phyloP scores from a whole-genome alignment of 2,329 filamentous ascomycete genomes.

The Emydomyces testavorans region DNA sequence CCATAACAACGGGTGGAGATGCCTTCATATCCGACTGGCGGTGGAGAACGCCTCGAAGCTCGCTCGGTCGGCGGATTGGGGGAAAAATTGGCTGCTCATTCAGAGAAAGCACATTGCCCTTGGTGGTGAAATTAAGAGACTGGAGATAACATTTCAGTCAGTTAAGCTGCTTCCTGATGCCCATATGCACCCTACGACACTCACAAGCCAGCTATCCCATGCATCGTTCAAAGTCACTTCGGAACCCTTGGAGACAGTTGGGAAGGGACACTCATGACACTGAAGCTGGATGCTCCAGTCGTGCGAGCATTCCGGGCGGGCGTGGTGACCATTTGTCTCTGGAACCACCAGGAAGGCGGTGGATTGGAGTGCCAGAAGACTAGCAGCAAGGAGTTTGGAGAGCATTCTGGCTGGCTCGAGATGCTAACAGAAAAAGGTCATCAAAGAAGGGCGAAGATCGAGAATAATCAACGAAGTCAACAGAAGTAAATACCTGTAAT shows the following conservation, averaged over 20 bases:
- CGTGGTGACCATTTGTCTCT: slow-evolving; percentile 12
- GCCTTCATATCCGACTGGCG: slow-evolving; percentile 28
- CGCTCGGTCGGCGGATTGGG: slow-evolving; percentile 20
- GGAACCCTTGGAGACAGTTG: slow-evolving; percentile 23
- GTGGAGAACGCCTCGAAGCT: slow-evolving; percentile 27
- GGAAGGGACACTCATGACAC: slow-evolving; percentile 33
- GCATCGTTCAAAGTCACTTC: slow-evolving; percentile 27
- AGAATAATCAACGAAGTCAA: too few relatives aligned
- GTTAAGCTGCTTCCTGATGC: neutral
- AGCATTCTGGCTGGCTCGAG: slow-evolving; percentile 24
- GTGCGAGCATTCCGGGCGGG: slow-evolving; percentile 20
- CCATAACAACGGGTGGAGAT: slow-evolving; percentile 30
- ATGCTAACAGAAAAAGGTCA: neutral
- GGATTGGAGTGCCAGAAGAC: slow-evolving; percentile 27
- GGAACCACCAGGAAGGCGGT: slow-evolving; percentile 32
- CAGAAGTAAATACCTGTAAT: neutral
- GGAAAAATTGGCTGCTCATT: slow-evolving; percentile 34
- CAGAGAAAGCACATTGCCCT: slow-evolving; percentile 27
- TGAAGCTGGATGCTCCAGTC: slow-evolving; percentile 24
- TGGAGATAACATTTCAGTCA: slow-evolving; percentile 15
- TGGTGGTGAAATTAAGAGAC: slow-evolving; percentile 29
- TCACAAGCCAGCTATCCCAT: slow-evolving; percentile 29
- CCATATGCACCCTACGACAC: slow-evolving; percentile 10
- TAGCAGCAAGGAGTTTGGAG: slow-evolving; percentile 28
- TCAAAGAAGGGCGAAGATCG: slow-evolving; percentile 1